A percentile compares a stretch with the other conserved stretches of the same genome.
These are phyloP conservation scores for Coemansia sp. DNA, from an alignment of 192 early-diverging fungal species.

Conservation along the genomic window DNA sequence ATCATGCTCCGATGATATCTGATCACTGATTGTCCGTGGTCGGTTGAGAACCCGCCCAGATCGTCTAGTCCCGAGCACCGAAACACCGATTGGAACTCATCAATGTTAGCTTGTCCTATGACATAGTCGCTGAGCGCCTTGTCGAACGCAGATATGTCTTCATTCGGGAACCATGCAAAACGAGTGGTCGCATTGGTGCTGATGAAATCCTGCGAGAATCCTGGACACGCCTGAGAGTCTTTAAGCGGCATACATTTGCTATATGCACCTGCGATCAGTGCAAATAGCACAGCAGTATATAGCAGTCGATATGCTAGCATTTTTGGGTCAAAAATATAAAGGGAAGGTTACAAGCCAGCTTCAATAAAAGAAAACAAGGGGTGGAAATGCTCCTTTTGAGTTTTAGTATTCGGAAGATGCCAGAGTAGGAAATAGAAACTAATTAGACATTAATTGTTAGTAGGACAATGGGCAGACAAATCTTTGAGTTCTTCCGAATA, in stretches of 20 bases:
- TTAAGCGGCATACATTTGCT: conserved; percentile 36
- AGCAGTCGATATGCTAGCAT: background rate
- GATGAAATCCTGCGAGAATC: conserved; percentile 40
- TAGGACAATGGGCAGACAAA: no score
- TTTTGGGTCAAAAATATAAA: background rate
- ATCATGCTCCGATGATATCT: conserved; percentile 51
- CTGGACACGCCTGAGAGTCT: conserved; percentile 48
- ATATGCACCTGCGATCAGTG: background rate
- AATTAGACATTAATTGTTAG: no score
- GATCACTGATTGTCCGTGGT: conserved; percentile 43
- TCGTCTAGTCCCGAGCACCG: conserved; percentile 47
- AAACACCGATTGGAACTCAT: conserved; percentile 53
- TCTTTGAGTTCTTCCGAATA: background rate
- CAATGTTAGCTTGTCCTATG: conserved; percentile 35
- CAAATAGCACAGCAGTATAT: conserved; percentile 11
- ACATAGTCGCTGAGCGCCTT: conserved; percentile 51
- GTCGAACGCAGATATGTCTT: conserved; percentile 47
- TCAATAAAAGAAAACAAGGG: no score
- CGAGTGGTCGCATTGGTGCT: conserved; percentile 47
- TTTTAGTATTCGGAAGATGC: no score
- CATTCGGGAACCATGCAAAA: conserved; percentile 49
- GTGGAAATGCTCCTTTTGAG: no score
- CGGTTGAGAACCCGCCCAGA: conserved; percentile 42
- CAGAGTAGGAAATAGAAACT: no score
- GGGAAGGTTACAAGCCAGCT: no score